A percentile compares a stretch with the other conserved stretches of the same genome.
phyloP scores from a whole-genome alignment of 306 rosid genomes.

The Rosa persica region DNA sequence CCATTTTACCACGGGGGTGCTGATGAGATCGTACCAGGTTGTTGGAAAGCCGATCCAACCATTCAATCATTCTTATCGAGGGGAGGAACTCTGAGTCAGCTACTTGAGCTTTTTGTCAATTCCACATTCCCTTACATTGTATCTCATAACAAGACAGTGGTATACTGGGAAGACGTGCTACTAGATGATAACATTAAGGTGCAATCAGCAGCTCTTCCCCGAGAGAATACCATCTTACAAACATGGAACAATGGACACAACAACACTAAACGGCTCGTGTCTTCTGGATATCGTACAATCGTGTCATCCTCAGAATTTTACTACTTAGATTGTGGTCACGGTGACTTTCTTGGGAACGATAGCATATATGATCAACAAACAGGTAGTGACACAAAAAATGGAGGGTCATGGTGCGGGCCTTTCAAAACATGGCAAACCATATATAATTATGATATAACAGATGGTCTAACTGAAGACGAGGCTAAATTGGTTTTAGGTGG shows the following conservation, averaged over 20 bases:
- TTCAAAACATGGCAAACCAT: slow-evolving; percentile 88
- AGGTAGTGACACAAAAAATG: slow-evolving; percentile 30
- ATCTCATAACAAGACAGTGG: slow-evolving; percentile 71
- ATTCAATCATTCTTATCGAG: slow-evolving; percentile 50
- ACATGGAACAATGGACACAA: slow-evolving; percentile 83
- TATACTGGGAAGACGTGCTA: slow-evolving; percentile 87
- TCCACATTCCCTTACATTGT: slow-evolving; percentile 63
- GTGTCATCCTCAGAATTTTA: slow-evolving; percentile 76
- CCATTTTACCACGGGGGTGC: slow-evolving; percentile 69
- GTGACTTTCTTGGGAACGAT: slow-evolving; percentile 68
- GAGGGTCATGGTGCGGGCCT: slow-evolving; percentile 90
- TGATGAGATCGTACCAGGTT: slow-evolving; percentile 75
- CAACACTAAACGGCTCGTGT: slow-evolving; percentile 68
- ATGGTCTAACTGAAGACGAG: slow-evolving; percentile 62
- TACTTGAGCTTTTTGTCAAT: slow-evolving; percentile 71
- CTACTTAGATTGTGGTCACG: slow-evolving; percentile 89
- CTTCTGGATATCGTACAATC: slow-evolving; percentile 63
- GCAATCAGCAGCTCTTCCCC: slow-evolving; percentile 48
- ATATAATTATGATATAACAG: slow-evolving; percentile 70
- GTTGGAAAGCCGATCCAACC: slow-evolving; percentile 78
- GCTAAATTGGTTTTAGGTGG: slow-evolving; percentile 85
- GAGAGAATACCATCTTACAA: slow-evolving; percentile 66
- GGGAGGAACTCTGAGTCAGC: slow-evolving; percentile 65
- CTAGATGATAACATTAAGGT: slow-evolving; percentile 44
- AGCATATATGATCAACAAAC: slow-evolving; percentile 46